Conservation (phyloP, 768 basidiomycete species). For the Amanita brunnescens region DNA sequence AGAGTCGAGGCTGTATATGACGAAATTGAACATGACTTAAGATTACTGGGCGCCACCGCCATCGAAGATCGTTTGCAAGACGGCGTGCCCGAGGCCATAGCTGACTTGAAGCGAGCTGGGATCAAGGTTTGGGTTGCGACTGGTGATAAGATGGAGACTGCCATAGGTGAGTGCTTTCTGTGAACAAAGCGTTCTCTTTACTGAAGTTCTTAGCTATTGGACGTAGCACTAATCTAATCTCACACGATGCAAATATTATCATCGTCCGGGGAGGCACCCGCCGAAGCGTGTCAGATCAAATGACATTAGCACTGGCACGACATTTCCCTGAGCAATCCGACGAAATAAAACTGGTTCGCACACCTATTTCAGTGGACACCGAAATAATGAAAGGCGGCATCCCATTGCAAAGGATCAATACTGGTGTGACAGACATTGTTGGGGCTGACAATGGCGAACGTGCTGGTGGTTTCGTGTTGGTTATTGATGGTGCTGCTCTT, state of each 20-base stretch:
- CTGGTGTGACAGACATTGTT: slow-evolving; percentile 67
- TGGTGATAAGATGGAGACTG: slow-evolving; percentile 97
- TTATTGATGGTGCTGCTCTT: slow-evolving; percentile 65
- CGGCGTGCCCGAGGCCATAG: slow-evolving; percentile 94
- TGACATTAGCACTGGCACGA: slow-evolving; percentile 69
- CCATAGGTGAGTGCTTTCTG: slow-evolving; percentile 72
- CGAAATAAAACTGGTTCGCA: not conserved
- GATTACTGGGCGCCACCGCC: slow-evolving; percentile 88
- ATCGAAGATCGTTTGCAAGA: slow-evolving; percentile 98
- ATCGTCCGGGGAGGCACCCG: slow-evolving; percentile 77
- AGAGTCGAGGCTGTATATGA: slow-evolving; percentile 70
- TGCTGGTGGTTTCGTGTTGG: slow-evolving; percentile 84
- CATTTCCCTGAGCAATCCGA: slow-evolving; percentile 75
- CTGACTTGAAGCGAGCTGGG: slow-evolving; percentile 89
- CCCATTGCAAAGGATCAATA: slow-evolving; percentile 56
- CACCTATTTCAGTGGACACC: slow-evolving; percentile 36
- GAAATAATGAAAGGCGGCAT: slow-evolving; percentile 13
- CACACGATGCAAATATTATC: slow-evolving; percentile 85
- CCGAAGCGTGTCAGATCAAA: slow-evolving; percentile 70
- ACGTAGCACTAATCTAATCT: slow-evolving; percentile 92
- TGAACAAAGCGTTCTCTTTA: slow-evolving; percentile 25
- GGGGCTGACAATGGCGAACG: slow-evolving; percentile 73
- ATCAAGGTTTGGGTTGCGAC: slow-evolving; percentile 99
- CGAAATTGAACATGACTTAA: slow-evolving; percentile 74
- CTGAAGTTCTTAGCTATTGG: slow-evolving; percentile 63